A percentile compares a stretch with the other conserved stretches of the same genome.
These are phyloP conservation scores for Hypoxylon sp. DNA, from an alignment of 2,329 filamentous ascomycete genomes.

Conservation along the genomic window DNA sequence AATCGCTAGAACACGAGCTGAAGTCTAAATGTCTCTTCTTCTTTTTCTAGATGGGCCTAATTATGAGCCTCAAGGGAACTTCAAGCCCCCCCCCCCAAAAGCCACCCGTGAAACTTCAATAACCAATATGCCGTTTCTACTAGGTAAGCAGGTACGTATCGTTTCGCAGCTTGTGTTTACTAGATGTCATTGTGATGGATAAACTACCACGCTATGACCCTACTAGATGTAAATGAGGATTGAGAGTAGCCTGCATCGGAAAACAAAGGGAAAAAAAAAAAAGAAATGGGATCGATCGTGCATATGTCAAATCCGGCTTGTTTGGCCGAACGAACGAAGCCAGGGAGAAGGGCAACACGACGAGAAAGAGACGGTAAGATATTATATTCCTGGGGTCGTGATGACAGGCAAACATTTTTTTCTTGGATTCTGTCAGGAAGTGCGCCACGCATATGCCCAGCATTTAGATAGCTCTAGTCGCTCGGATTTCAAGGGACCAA, in stretches of 20 bases:
- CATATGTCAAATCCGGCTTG: constrained; percentile 25
- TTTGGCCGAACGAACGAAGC: constrained; percentile 21
- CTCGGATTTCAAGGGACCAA: too few relatives aligned
- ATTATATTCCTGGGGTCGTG: too few relatives aligned
- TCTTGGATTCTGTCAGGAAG: too few relatives aligned
- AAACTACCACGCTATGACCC: constrained; percentile 9
- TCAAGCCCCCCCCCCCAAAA: too few relatives aligned
- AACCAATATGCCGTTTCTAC: too few relatives aligned
- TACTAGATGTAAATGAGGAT: background rate
- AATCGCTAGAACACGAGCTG: constrained; percentile 2
- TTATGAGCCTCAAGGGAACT: too few relatives aligned
- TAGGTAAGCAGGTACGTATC: background rate
- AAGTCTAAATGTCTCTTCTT: constrained; percentile 2
- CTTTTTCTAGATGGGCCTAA: too few relatives aligned
- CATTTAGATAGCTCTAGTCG: too few relatives aligned
- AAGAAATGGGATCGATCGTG: background rate
- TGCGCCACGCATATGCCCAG: too few relatives aligned
- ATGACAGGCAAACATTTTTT: too few relatives aligned
- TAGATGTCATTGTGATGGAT: constrained; percentile 22
- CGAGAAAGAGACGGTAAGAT: background rate
- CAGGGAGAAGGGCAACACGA: constrained; percentile 19
- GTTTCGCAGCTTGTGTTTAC: constrained; percentile 1
- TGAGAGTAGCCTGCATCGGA: background rate
- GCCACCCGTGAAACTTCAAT: constrained; percentile 5
- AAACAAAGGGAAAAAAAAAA: background rate